These are phyloP conservation scores for Podospora anserina DNA, from an alignment of 495 filamentous ascomycete genomes.

Conservation along the genomic window DNA sequence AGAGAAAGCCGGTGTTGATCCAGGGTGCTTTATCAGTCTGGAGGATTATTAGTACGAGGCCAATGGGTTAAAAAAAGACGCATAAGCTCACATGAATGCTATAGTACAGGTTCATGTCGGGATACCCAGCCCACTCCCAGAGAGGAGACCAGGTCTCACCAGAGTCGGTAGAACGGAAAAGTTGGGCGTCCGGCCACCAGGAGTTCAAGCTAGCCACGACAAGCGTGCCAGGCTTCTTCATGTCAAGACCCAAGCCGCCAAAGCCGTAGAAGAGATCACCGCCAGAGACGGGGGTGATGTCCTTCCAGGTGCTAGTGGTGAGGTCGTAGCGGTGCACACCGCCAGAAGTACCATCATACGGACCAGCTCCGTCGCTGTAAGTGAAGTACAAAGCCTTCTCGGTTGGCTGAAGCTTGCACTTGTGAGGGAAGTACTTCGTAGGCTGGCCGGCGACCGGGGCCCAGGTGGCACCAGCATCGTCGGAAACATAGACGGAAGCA, in stretches of 20 bases:
- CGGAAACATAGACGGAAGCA: conserved; percentile 52
- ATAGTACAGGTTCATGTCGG: conserved; percentile 46
- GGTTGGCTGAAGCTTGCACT: conserved; percentile 49
- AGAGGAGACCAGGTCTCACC: conserved; percentile 51
- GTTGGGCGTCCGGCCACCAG: conserved; percentile 58
- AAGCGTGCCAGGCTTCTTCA: conserved; percentile 53
- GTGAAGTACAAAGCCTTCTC: conserved; percentile 57
- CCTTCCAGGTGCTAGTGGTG: conserved; percentile 46
- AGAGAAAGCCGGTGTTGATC: conserved; percentile 47
- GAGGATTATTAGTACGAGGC: conserved; percentile 17
- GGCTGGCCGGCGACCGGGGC: conserved; percentile 48
- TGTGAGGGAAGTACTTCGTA: conserved; percentile 52
- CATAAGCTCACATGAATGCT: conserved; percentile 36
- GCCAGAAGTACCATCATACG: conserved; percentile 53
- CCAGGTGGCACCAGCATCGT: conserved; percentile 54
- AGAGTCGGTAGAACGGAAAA: conserved; percentile 53
- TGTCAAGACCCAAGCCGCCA: conserved; percentile 54
- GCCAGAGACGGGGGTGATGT: conserved; percentile 52
- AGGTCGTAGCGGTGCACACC: conserved; percentile 54
- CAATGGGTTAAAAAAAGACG: conserved; percentile 7
- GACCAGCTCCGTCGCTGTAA: conserved; percentile 54
- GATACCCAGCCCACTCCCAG: conserved; percentile 53
- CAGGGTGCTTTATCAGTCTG: conserved; percentile 45
- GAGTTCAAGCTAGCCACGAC: conserved; percentile 56
- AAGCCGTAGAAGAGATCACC: conserved; percentile 50